Conservation (phyloP, 75 land plant genomes). For the Pinus tabuliformis region DNA sequence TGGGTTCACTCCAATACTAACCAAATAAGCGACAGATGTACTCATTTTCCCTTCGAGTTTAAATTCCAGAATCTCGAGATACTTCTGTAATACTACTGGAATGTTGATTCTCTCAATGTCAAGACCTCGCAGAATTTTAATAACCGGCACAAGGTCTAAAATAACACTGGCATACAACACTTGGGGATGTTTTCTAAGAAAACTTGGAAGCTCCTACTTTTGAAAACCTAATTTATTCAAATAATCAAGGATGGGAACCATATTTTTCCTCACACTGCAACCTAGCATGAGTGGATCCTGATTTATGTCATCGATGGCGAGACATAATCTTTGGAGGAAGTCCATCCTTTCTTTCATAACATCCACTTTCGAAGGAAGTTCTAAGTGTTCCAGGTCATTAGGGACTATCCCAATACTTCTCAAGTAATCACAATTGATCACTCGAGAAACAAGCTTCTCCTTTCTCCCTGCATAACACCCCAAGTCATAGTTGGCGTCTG, state of each 20-base stretch:
- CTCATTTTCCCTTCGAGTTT: constrained; percentile 93
- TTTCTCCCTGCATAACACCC: constrained; percentile 64
- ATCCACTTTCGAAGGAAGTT: constrained; percentile 65
- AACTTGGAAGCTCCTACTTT: constrained; percentile 31
- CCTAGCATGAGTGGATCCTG: constrained; percentile 74
- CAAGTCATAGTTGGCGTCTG: constrained; percentile 71
- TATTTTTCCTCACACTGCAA: constrained; percentile 79
- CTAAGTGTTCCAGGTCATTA: constrained; percentile 48
- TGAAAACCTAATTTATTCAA: constrained; percentile 60
- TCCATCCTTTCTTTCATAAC: constrained; percentile 70
- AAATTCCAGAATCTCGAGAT: constrained; percentile 76
- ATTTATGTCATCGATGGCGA: constrained; percentile 72
- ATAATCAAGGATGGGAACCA: constrained; percentile 67
- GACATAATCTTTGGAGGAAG: constrained; percentile 45
- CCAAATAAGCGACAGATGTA: constrained; percentile 81
- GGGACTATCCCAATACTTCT: constrained; percentile 55
- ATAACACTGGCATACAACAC: constrained; percentile 70
- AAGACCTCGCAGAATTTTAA: constrained; percentile 65
- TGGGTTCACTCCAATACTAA: constrained; percentile 69
- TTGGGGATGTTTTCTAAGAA: constrained; percentile 71
- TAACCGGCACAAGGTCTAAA: constrained; percentile 70
- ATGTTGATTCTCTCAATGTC: constrained; percentile 59
- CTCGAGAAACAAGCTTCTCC: constrained; percentile 54
- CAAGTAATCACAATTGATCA: constrained; percentile 60
- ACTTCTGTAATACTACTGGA: constrained; percentile 52